Evolutionary conservation across 2,329 filamentous ascomycete species (phyloP), one percentile per base, ranked within the genome.

Genomic region (Phialemonium atrogriseum): DNA sequence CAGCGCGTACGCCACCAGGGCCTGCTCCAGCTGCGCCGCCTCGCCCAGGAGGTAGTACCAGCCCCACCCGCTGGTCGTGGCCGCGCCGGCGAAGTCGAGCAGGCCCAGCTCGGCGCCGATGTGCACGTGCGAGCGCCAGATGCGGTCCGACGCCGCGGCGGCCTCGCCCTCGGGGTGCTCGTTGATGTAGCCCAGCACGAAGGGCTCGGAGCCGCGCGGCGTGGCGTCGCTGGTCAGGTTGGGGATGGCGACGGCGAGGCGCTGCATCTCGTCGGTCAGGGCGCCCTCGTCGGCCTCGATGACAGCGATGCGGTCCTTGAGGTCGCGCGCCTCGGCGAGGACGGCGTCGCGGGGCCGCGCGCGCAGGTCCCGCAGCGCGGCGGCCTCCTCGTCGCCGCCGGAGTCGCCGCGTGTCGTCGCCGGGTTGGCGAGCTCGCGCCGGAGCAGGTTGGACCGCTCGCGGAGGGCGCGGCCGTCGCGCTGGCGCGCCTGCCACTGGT

Each of bases 1-100:
- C 4, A 96, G 68, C 0, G 91, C 80, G 55, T 93, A 95, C 54
- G 89, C 81, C 10, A 96, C 64, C 4, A 98, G 71, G 0, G 91
- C 91, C 52, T 96, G 89, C 59, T 98, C 91, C n/a, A 98, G 72
- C 54, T 91, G 75, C 0, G 88, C 88, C 7, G 79, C 91, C 50
- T 94, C 88, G 51, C 89, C 85, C n/a, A 85, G 67, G 9, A 98
- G 75, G 58, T 87, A 96, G 62, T 98, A 98, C 85, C 87, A 98
- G 2, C 91, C 91, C 89, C 89, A 98, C 22, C 91, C 91, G 4
- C 81, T 84, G 2, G 85, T 80, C n/a, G 73, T 77, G 2, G 80
- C 80, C 5, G 87, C 86, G 37, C 73, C 79, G 5, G 81, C 68
- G 50, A 98, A 95, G 60, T 98, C 89, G 31, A 98, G 67, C n/a